Evolutionary conservation across 176 grass and related monocot genomes (phyloP), one percentile per base, ranked within the genome.

Genomic region (Phoenix dactylifera): DNA sequence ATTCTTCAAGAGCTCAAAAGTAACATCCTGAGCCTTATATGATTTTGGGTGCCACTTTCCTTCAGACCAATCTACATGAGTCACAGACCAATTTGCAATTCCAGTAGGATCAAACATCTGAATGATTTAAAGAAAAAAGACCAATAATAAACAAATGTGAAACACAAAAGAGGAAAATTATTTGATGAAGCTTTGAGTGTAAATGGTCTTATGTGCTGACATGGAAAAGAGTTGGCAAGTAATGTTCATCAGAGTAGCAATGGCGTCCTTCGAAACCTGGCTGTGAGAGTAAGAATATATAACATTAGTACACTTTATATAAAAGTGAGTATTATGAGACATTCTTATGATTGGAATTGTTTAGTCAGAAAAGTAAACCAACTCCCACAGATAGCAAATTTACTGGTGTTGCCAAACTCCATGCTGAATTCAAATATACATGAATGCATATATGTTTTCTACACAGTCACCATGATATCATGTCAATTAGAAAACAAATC

Each of bases 41-140:
- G 54, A 76, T 84, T 89, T 95, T 59, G 90, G 90, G 60, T 95
- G 90, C 86, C 90, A 95, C 81, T 95, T 95, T 51, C 90, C 86
- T 75, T 95, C 90, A 1, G 90, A 89, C 90, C 90, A 95, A 80
- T 95, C 90, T 7, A 95, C 90, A 55, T 78, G 90, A 16, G 90
- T 89, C 12, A 95, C 90, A 18, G 86, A 95, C 90, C 90, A 90
- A 63, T 95, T 90, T 63, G 86, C 80, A 54, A 95, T 74, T 73
- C 90, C 90, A 49, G 72, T 79, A 24, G 82, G 86, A 78, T 95
- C 90, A 71, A 78, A 76, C 86, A 95, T 90, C 90, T 90, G 80
- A 51, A 72, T 61, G 16, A 28, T 23, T 15, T 62, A 28, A 30
- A 30, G 5, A 66, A 32, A 22, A 15, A 49, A 26, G 16, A 15